Conservation (phyloP, 345 rosid species). For the Ricinus communis region DNA sequence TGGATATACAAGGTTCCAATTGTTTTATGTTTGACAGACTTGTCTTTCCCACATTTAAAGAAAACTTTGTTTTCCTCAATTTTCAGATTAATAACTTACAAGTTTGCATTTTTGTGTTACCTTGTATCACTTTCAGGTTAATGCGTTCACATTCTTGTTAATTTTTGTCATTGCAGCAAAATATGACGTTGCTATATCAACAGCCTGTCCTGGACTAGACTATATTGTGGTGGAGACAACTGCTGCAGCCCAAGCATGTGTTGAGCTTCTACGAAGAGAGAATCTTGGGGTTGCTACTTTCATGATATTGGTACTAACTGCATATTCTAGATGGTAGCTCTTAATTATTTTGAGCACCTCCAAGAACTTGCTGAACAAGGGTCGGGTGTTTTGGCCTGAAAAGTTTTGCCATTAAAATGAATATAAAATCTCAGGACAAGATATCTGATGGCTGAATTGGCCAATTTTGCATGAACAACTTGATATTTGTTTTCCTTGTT, state of each 20-base stretch:
- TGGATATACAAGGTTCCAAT: neutral
- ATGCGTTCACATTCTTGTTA: neutral
- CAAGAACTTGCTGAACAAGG: neutral
- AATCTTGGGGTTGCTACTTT: slow-evolving; percentile 92
- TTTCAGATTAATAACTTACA: neutral
- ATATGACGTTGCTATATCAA: slow-evolving; percentile 92
- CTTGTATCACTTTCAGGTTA: neutral
- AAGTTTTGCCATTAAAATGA: neutral
- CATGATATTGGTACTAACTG: slow-evolving; percentile 80
- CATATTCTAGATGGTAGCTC: neutral
- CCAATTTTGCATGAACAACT: neutral
- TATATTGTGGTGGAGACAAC: slow-evolving; percentile 95
- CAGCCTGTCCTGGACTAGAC: slow-evolving; percentile 93
- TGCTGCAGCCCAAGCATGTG: slow-evolving; percentile 89
- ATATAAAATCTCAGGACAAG: neutral
- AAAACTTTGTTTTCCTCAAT: neutral
- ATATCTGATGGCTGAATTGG: neutral
- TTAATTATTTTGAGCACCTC: neutral
- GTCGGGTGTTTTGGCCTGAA: neutral
- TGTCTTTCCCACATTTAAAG: neutral
- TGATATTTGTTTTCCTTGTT: neutral
- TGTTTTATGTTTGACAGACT: neutral
- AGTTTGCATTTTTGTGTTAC: neutral
- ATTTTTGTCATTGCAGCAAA: slow-evolving; percentile 63
- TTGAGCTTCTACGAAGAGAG: slow-evolving; percentile 83